These are phyloP conservation scores for Fomitopsis pinicola DNA, from an alignment of 1,284 basidiomycete genomes.

Conservation along the genomic window DNA sequence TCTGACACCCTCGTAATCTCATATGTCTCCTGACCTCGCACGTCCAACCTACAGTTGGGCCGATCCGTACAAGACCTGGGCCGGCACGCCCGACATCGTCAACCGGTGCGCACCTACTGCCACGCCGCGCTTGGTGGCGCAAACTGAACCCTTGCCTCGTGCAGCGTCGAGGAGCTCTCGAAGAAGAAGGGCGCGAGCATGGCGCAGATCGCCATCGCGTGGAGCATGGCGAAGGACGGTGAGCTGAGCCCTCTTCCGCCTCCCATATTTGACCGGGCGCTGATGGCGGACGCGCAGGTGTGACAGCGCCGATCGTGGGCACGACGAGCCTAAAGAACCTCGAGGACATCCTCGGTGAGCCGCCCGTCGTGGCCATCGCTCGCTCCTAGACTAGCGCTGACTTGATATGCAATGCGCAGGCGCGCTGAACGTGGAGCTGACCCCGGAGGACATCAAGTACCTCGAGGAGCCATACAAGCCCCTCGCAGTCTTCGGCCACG, in stretches of 20 bases:
- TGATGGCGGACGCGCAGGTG: slow-evolving; percentile 6
- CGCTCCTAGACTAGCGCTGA: neutral
- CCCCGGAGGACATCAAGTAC: slow-evolving; percentile 15
- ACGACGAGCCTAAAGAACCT: slow-evolving; percentile 47
- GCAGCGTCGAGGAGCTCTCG: slow-evolving; percentile 38
- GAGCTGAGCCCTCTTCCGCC: slow-evolving; percentile 6
- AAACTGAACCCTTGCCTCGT: too few species aligned
- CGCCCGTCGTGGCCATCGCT: too few species aligned
- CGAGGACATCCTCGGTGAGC: slow-evolving; percentile 42
- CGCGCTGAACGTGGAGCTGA: slow-evolving; percentile 26
- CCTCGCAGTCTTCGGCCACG: neutral
- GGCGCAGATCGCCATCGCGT: slow-evolving; percentile 33
- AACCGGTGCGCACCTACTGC: slow-evolving; percentile 3
- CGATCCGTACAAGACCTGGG: slow-evolving; percentile 17
- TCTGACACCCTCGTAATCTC: too few species aligned
- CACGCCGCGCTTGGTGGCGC: too few species aligned
- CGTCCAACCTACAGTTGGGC: slow-evolving; percentile 4
- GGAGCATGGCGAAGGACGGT: slow-evolving; percentile 31
- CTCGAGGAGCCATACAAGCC: slow-evolving; percentile 18
- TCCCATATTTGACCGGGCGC: too few species aligned
- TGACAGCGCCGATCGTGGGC: slow-evolving; percentile 52
- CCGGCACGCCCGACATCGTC: slow-evolving; percentile 11
- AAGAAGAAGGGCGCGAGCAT: slow-evolving; percentile 29
- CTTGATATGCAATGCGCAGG: neutral
- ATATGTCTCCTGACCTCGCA: neutral